These are phyloP conservation scores for Hypoxylon sp. DNA, from an alignment of 2,329 filamentous ascomycete species.

Conservation along the genomic window DNA sequence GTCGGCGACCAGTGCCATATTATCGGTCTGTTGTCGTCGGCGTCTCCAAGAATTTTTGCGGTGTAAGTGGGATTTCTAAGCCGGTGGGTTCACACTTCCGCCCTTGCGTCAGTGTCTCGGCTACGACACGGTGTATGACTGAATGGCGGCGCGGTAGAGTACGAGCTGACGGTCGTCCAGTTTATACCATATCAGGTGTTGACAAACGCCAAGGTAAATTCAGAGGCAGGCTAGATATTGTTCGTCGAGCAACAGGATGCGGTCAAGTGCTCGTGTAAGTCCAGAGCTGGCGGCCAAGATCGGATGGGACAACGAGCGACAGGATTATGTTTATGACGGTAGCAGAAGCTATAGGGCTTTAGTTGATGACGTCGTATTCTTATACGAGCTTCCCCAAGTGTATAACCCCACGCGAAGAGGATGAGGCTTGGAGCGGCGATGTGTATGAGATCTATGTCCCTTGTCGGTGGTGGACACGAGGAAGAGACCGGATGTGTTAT, in stretches of 20 bases:
- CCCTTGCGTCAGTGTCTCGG: conserved; percentile 34
- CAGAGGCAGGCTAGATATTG: not conserved
- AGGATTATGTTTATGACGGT: conserved; percentile 21
- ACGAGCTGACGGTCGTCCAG: conserved; percentile 26
- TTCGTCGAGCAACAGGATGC: not conserved
- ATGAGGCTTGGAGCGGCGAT: conserved; percentile 18
- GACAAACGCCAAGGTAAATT: conserved; percentile 1
- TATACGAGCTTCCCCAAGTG: conserved; percentile 9
- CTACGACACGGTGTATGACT: conserved; percentile 9
- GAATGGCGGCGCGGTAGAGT: conserved; percentile 4
- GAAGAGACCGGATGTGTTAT: conserved; percentile 15
- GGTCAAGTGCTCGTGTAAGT: not conserved
- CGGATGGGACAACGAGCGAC: conserved; percentile 4
- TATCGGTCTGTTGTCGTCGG: conserved; percentile 10
- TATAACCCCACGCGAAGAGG: conserved; percentile 21
- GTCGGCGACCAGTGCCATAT: conserved; percentile 43
- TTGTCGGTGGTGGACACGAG: conserved; percentile 12
- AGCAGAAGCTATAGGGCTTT: conserved; percentile 6
- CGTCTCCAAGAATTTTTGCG: conserved; percentile 8
- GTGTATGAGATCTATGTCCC: conserved; percentile 6
- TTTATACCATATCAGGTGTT: conserved; percentile 28
- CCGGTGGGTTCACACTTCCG: conserved; percentile 13
- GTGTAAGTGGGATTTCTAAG: conserved; percentile 15
- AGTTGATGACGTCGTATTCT: conserved; percentile 22
- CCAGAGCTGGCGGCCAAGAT: not conserved